Evolutionary conservation across 768 basidiomycete species (phyloP).

Genomic region (Xerocomellus intermedius): DNA sequence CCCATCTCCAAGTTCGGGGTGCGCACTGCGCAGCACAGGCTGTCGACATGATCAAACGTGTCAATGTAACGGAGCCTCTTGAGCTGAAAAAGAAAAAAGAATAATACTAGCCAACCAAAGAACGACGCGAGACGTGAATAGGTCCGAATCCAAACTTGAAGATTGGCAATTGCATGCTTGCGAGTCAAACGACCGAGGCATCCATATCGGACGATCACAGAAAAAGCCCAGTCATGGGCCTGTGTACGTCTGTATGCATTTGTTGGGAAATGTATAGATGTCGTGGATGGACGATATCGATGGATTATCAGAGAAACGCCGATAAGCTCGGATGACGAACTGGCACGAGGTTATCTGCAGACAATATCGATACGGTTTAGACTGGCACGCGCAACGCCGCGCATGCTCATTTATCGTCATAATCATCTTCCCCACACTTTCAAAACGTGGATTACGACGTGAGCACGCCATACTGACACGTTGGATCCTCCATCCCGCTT

Average conservation of each 20-base stretch:
- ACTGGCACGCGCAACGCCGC: neutral
- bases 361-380: neutral
- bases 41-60: slow-evolving; percentile 6
- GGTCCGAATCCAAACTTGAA: neutral
- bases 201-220: slow-evolving; percentile 18
- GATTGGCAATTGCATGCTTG: slow-evolving; percentile 8
- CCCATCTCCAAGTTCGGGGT: neutral
- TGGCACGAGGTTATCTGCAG: slow-evolving; percentile 14
- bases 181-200: neutral
- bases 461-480: slow-evolving; percentile 8
- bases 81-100: neutral
- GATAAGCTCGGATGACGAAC: slow-evolving; percentile 20
- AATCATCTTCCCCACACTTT: neutral
- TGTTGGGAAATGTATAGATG: neutral
- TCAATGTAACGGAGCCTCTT: neutral
- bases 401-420: neutral
- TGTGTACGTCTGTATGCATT: neutral
- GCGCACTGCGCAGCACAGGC: neutral
- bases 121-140: neutral
- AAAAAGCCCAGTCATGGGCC: neutral
- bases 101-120: slow-evolving; percentile 5
- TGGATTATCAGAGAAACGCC: neutral
- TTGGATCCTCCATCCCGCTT: neutral
- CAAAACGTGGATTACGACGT: slow-evolving; percentile 2
- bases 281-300: neutral